Evolutionary conservation across 208 protist species (phyloP).

Genomic region (Vickermania ingenoplastis): DNA sequence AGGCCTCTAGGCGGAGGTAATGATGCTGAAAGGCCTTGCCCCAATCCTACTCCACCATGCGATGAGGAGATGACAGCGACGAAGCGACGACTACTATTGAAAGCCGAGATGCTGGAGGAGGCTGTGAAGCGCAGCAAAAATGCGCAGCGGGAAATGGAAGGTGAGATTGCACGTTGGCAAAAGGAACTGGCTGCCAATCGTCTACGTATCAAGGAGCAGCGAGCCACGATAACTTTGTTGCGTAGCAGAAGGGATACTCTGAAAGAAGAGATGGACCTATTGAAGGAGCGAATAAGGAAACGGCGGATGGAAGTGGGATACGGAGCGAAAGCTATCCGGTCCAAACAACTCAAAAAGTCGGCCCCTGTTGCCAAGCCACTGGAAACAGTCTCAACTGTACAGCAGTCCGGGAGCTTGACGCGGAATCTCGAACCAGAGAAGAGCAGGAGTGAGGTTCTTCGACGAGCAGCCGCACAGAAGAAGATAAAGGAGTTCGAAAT

Average conservation of each 20-base stretch:
- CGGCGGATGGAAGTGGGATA: constrained; percentile 64
- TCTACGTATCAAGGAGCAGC: constrained; percentile 51
- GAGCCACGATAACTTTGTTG: constrained; percentile 30
- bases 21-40: too few species aligned
- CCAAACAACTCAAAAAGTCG: too few species aligned
- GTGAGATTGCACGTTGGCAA: constrained; percentile 15
- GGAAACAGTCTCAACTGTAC: constrained; percentile 13
- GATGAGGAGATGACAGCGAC: too few species aligned
- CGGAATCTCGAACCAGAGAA: too few species aligned
- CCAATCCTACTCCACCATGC: too few species aligned
- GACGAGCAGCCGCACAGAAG: constrained; percentile 49
- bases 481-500: constrained; percentile 28
- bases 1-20: too few species aligned
- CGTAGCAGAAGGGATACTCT: constrained; percentile 25
- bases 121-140: constrained; percentile 32
- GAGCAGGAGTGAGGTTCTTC: constrained; percentile 39
- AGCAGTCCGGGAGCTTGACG: too few species aligned
- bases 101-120: constrained; percentile 31
- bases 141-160: constrained; percentile 23
- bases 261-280: constrained; percentile 7
- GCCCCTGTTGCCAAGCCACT: too few species aligned
- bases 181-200: constrained; percentile 55
- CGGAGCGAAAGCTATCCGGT: constrained; percentile 41
- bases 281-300: constrained; percentile 29
- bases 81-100: too few species aligned